Conservation (phyloP, 2,329 filamentous ascomycete species). For the Colletotrichum spaethianum region DNA sequence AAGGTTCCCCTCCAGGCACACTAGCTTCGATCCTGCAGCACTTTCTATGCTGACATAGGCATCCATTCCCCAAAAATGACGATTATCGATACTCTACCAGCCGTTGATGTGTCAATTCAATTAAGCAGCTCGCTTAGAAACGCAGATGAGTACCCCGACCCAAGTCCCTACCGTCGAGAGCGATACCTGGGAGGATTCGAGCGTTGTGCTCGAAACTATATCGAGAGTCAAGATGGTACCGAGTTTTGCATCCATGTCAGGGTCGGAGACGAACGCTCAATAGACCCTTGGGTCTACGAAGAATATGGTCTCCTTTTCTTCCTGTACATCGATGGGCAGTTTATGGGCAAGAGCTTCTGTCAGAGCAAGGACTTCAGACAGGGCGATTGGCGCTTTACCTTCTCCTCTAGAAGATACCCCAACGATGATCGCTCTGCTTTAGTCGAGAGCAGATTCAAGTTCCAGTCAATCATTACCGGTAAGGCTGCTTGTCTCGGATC, state of each 20-base stretch:
- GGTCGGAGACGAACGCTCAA: constrained; percentile 26
- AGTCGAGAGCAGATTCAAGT: constrained; percentile 44
- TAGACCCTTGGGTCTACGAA: constrained; percentile 47
- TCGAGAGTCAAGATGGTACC: constrained; percentile 48
- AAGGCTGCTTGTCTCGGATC: constrained; percentile 8
- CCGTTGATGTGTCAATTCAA: constrained; percentile 19
- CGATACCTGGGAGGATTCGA: constrained; percentile 28
- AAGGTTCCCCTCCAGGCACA: not conserved
- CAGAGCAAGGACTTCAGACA: constrained; percentile 9
- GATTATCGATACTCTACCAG: constrained; percentile 26
- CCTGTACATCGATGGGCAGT: constrained; percentile 45
- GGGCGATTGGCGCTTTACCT: constrained; percentile 20
- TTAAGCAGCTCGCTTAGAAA: constrained; percentile 6
- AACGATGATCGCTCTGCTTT: constrained; percentile 29
- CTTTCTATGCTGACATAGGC: not conserved
- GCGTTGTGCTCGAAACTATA: constrained; percentile 44
- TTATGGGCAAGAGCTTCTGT: constrained; percentile 36
- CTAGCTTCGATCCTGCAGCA: not conserved
- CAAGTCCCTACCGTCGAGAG: not conserved
- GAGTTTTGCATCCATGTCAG: constrained; percentile 45
- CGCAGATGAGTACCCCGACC: constrained; percentile 32
- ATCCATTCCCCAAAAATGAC: constrained; percentile 11
- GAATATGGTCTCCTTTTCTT: constrained; percentile 42
- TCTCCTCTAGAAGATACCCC: constrained; percentile 22
- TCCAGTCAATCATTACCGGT: constrained; percentile 48